Conservation (phyloP, 2,329 filamentous ascomycete species). For the Colletotrichum sp. region DNA sequence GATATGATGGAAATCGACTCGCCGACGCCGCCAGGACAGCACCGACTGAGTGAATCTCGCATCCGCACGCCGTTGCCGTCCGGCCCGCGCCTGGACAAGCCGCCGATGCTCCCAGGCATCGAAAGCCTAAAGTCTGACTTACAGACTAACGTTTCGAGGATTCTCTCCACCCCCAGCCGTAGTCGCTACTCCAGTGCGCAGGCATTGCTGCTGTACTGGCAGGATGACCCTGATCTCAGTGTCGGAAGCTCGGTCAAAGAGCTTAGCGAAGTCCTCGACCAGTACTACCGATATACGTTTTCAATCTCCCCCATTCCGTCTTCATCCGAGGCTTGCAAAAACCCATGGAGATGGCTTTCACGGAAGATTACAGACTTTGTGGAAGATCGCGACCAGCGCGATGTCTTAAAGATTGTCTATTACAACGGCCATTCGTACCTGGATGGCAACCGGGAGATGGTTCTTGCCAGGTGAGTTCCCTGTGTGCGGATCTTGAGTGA, state of each 20-base stretch:
- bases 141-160: slow-evolving; percentile 54
- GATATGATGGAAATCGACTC: slow-evolving; percentile 66
- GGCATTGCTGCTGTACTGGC: slow-evolving; percentile 61
- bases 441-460: slow-evolving; percentile 61
- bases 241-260: slow-evolving; percentile 45
- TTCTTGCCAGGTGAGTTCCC: slow-evolving; percentile 56
- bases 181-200: slow-evolving; percentile 59
- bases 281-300: slow-evolving; percentile 56
- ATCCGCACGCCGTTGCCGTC: slow-evolving; percentile 63
- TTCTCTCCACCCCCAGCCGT: slow-evolving; percentile 54
- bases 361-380: slow-evolving; percentile 57
- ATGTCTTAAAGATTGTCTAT: slow-evolving; percentile 64
- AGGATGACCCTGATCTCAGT: slow-evolving; percentile 53
- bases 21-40: slow-evolving; percentile 40
- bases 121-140: slow-evolving; percentile 58
- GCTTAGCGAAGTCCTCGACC: slow-evolving; percentile 54
- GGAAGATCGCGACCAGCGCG: slow-evolving; percentile 57
- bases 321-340: slow-evolving; percentile 49
- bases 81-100: slow-evolving; percentile 59
- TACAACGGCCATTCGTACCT: slow-evolving; percentile 62
- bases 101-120: slow-evolving; percentile 52
- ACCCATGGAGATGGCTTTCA: slow-evolving; percentile 59
- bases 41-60: slow-evolving; percentile 50
- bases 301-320: slow-evolving; percentile 56
- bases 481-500: too few relatives aligned